Evolutionary conservation across 495 filamentous ascomycete genomes (phyloP).

Genomic region (Penicillium coprophilum): DNA sequence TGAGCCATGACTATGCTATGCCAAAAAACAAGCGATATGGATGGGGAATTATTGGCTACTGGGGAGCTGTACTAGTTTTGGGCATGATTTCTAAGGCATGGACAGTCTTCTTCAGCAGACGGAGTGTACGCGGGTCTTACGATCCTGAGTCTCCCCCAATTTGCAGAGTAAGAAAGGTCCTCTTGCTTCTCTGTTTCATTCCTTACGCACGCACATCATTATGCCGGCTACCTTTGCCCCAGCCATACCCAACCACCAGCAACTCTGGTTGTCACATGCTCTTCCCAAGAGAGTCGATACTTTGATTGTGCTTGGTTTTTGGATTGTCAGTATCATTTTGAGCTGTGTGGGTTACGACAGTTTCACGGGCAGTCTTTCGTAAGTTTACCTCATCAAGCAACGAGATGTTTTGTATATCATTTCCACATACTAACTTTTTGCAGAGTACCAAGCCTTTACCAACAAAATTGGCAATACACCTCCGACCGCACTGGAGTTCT

Average conservation of each 20-base stretch:
- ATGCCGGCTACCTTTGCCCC: background rate
- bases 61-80: background rate
- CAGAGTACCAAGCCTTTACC: background rate
- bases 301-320: background rate
- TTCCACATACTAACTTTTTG: no score
- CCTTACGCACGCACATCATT: background rate
- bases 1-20: no score
- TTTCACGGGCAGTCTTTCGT: background rate
- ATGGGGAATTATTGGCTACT: background rate
- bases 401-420: no score
- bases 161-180: no score
- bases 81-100: background rate
- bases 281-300: background rate
- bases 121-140: background rate
- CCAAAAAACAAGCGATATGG: no score
- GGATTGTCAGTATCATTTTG: background rate
- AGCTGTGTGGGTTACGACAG: background rate
- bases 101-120: background rate
- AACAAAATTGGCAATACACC: slow-evolving; percentile 27
- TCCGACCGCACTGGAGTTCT: slow-evolving; percentile 41
- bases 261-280: background rate
- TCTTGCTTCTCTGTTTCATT: no score
- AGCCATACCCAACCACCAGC: background rate
- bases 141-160: no score
- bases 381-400: background rate